Percentiles rank a stretch among this genome's conserved stretches.
phyloP scores from a whole-genome alignment of 306 rosid genomes.

The Delonix regia region DNA sequence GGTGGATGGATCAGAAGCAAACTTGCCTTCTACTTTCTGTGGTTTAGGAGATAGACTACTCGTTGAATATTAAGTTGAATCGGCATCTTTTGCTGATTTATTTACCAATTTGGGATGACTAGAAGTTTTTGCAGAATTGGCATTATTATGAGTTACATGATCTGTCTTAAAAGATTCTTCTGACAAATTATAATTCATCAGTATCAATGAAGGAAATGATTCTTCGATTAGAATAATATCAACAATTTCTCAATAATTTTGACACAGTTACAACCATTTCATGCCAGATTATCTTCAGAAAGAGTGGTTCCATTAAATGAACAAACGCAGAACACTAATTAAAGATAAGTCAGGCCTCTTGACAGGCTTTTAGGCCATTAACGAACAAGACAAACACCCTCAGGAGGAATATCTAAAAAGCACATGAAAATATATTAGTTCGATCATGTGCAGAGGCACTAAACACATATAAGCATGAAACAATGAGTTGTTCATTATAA shows the following conservation, averaged over 20 bases:
- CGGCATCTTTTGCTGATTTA: slow-evolving; percentile 30
- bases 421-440: neutral
- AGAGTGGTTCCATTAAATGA: neutral
- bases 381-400: slow-evolving; percentile 44
- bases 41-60: slow-evolving; percentile 30
- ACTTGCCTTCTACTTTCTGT: slow-evolving; percentile 34
- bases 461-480: neutral
- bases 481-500: too few relatives aligned
- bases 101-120: slow-evolving; percentile 21
- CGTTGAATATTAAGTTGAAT: slow-evolving; percentile 32
- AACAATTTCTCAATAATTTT: neutral
- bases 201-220: slow-evolving; percentile 31
- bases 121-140: slow-evolving; percentile 41
- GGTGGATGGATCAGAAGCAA: slow-evolving; percentile 35
- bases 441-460: neutral
- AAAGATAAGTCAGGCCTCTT: slow-evolving; percentile 47
- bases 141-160: slow-evolving; percentile 28
- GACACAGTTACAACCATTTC: neutral
- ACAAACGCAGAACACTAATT: slow-evolving; percentile 42
- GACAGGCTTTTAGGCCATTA: slow-evolving; percentile 52
- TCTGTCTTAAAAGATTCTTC: slow-evolving; percentile 35
- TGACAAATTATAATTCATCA: slow-evolving; percentile 45
- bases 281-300: neutral
- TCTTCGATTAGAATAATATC: slow-evolving; percentile 31
- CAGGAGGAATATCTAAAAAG: slow-evolving; percentile 50